Evolutionary conservation across 371 early-diverging fungal genomes (phyloP), one percentile per base, ranked within the genome.

Genomic region (Fennellomyces sp.): DNA sequence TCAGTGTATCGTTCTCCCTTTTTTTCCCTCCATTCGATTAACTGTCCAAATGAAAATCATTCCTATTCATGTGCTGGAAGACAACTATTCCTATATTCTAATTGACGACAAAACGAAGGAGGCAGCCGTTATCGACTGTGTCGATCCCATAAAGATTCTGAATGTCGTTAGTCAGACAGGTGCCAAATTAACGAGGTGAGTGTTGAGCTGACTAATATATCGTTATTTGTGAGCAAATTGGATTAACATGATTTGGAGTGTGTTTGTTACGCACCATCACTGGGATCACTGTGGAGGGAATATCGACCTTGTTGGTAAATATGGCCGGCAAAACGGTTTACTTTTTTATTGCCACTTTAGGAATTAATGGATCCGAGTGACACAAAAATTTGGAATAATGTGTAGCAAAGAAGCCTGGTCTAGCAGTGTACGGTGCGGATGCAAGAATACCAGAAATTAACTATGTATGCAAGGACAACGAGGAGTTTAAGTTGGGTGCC

Each of bases 341-440:
- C 13, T 50, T 52, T 25, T 31, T 27, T 25, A 49, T 31, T 57
- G 47, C 57, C 53, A 51, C 41, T 52, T 58, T 39, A 17, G 41
- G 26, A 11, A 33, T 28, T 29, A 52, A 52, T 11, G 62, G 64
- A 64, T 54, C 48, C 50, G 54, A 33, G 64, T 64, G 33, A 64
- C 64, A 65, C 60, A 54, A 56, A 28, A 33, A 29, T 27, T 23
- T 45, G 3, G 10, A 6, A 5, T 47, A 35, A 54, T 29, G 21
- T 42, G 5, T 54, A 78, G 79, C 76, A 23, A 73, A 75, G 30
- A 77, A 83, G 35, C 92, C 94, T 1, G 86, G 86, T 5, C 68
- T 95, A 3, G 78, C 81, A 3, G 89, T 96, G 1, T 93, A 86
- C 69, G 97, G 95, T 19, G 92, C 90, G 8, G 97, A 93, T 67